A percentile compares a stretch with the other conserved stretches of the same genome.
Conservation (phyloP, 2,329 filamentous ascomycete species). For the Zymoseptoria ardabiliae region DNA sequence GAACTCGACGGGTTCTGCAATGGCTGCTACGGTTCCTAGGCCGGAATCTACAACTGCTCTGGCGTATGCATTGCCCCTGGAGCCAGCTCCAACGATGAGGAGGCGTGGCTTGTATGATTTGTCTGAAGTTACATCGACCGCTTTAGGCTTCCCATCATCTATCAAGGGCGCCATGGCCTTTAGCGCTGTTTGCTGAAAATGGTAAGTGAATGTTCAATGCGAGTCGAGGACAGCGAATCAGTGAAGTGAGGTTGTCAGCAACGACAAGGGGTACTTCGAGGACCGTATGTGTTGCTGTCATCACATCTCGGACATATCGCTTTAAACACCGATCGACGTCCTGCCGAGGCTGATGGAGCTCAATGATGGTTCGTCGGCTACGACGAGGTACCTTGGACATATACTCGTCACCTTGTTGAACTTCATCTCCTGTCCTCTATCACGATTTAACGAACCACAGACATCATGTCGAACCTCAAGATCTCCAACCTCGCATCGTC, state of each 20-base stretch:
- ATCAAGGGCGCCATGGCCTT: conserved; percentile 15
- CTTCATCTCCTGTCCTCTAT: neutral
- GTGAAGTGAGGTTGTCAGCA: neutral
- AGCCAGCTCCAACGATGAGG: conserved; percentile 75
- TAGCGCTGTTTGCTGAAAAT: neutral
- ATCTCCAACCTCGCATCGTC: neutral
- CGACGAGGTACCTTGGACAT: neutral
- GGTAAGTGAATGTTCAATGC: neutral
- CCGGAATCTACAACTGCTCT: conserved; percentile 57
- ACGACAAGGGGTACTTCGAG: neutral
- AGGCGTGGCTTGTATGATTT: conserved; percentile 43
- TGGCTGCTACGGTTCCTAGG: conserved; percentile 62
- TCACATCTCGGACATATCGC: neutral
- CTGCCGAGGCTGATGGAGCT: neutral
- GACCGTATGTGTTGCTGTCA: neutral
- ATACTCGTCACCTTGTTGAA: neutral
- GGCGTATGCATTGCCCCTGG: conserved; percentile 68
- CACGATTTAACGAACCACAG: neutral
- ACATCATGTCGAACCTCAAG: neutral
- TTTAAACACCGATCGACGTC: neutral
- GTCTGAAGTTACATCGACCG: neutral
- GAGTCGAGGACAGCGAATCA: neutral
- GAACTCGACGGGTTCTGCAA: conserved; percentile 73
- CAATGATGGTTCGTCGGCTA: neutral
- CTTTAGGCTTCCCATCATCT: conserved; percentile 5